Evolutionary conservation across 148 eudicot species (phyloP), one percentile per base, ranked within the genome.

Genomic region (Arctostaphylos glauca): DNA sequence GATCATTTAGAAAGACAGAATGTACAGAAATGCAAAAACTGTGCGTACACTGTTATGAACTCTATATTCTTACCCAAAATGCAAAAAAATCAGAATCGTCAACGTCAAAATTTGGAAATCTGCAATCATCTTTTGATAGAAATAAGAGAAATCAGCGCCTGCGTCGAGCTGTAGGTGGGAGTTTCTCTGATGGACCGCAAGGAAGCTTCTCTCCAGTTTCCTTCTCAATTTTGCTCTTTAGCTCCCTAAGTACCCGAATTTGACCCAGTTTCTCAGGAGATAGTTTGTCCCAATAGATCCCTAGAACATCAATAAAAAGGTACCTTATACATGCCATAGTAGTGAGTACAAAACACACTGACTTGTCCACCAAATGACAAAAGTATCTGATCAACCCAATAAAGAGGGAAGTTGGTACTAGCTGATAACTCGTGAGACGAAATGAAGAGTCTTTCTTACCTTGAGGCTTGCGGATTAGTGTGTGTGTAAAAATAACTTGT

Each of bases 241-340:
- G 91, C 91, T 92, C 92, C 82, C 93, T 82, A 68, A 95, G 90
- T 83, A 95, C 87, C 79, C 85, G 85, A 55, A 94, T 89, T 82
- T 94, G 96, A 53, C 95, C 85, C 82, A 95, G 87, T 83, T 95
- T 95, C 86, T 95, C 98, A 0, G 98, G 96, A 49, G 98, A 95
- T 77, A 95, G 85, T 82, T 88, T 94, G 55, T 95, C 98, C 98
- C 98, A 94, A 86, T 95, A 95, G 25, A 95, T 95, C 62, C 98
- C 98, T 95, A 59, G 43, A 41, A 38, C 70, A 19, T 55, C n/a
- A 50, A 15, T 8, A 25, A 67, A 56, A 74, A 70, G 9, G 71
- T 18, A 50, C 3, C 12, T 9, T 6, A 18, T 12, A 5, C 52
- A 2, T 14, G 48, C 74, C 74, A 41, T 41, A 13, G 19, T 72